Evolutionary conservation across 2,329 filamentous ascomycete species (phyloP), one percentile per base, ranked within the genome.

Genomic region (Piedraia hortae): DNA sequence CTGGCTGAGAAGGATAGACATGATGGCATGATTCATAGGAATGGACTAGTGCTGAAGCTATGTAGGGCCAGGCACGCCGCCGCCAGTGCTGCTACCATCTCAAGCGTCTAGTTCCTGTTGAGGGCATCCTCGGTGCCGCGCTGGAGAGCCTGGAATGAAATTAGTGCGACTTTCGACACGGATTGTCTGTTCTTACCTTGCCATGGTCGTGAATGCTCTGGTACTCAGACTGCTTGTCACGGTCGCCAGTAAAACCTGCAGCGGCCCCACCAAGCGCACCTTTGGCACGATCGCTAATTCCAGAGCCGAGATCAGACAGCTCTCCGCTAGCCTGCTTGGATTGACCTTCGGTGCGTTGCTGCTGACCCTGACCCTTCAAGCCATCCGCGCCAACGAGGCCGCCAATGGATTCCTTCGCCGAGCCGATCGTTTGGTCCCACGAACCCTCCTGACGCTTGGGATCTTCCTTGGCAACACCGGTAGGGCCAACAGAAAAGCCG

Each of bases 401-500:
- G 26, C 82, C 82, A 1, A 85, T 31, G 4, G 66, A 53, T 43
- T 91, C 75, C 54, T 91, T 91, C 18, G 67, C 67, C 1, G 70
- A 62, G 23, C 80, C 82, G 10, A 80, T 40, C 4, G 77, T 89
- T 50, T 91, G 80, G 52, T 90, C 75, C 66, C 71, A 88, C 10
- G 58, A 56, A 19, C 82, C 80, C 10, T 61, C 43, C 11, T 56
- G 51, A 31, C 78, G 73, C 43, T 82, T 54, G 6, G 66, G 53
- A 45, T 74, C 55, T 45, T 90, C 75, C 29, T 67, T 59, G 21
- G 72, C 52, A 15, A 65, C 69, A 21, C 75, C 75, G 0, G 63
- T 60, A 21, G 66, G 53, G 6, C 68, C 68, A 26, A 73, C 57
- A 12, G 67, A 62, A 41, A 67, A 53, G 28, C 70, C 66, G 4